Evolutionary conservation across 805 yeast genomes (phyloP), one percentile per base, ranked within the genome.

Genomic region (Starmerella asiatica): DNA sequence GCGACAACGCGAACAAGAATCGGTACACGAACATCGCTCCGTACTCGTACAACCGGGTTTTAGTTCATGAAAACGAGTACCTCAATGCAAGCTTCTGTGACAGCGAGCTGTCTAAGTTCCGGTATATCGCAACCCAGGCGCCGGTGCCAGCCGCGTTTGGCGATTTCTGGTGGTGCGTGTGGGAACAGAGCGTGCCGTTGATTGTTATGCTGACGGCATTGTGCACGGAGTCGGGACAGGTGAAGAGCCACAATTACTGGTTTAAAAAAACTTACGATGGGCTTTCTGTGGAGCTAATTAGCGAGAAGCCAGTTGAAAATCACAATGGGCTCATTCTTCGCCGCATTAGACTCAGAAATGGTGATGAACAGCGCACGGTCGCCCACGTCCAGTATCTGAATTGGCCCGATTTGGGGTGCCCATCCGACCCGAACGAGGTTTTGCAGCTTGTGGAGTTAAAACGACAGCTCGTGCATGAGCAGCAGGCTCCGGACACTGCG

Each of bases 231-330:
- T 77, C 82, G 47, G 86, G 91, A 2, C 70, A 79, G 35, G 75
- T 76, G 49, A 88, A 86, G 61, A 84, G 95, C 61, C 76, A 75
- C 43, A 71, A 82, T n/a, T 88, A 73, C 61, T 88, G 98, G 98
- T 61, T 65, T 17, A 57, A 74, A 3, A 83, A 82, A 3, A 52
- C 53, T 1, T 75, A 65, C 34, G 60, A 61, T n/a, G 48, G 49
- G n/a, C 36, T 50, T 9, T 36, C 37, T n/a, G 43, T 58, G 18
- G 49, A 40, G 5, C 43, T 56, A 21, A 57, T 55, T 35, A 54
- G 46, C 19, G 52, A 54, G 29, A 41, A 49, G 29, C 37, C 34
- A 8, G 41, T 45, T 11, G 26, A 37, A 6, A 34, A 53, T 27
- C 36, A 23, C 16, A 20, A 9, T 5, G 30, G 30, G 5, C 49